Base-by-base conservation (phyloP, 2,329 filamentous ascomycete genomes). In the Diplocarpon mali region DNA sequence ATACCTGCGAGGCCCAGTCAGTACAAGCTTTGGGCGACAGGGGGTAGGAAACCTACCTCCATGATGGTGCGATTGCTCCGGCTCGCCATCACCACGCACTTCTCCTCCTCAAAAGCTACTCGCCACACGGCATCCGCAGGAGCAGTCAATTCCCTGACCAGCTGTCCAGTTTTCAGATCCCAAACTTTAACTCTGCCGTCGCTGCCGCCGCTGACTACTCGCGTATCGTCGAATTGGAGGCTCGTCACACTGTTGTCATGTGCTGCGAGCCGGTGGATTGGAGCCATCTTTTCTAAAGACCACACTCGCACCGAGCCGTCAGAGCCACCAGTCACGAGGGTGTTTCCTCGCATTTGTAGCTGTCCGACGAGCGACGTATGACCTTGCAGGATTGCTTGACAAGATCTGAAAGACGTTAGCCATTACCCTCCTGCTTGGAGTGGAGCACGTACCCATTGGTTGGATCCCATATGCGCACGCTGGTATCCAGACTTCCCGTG, bases 201-300 rank as follows among this genome's bases (percentile, higher is more conserved):
- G 57, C 86, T 94, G 40, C 92, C 93, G 56, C 92, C 92, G 61
- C 87, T 95, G 45, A 98, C 89, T 48, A 98, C 92, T 44, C 92
- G 78, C 17, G 84, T 89, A 60, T 95, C 89, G 59, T 98, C 92
- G 62, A 98, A 98, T 61, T 98, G 92, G 54, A 98, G 69, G 64
- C 88, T 95, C 1, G 92, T 98, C 42, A 98, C 92, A 62, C 89
- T 95, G 64, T 98, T 98, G 65, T 98, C 92, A 62, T 98, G 92
- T 3, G 92, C 92, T 34, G 92, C 92, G 41, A 98, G 73, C 37
- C 92, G 80, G 67, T 98, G 92, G 48, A 98, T 95, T 0, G 92
- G 84, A 49, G 83, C 82, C 73, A 90, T 93, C 55, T 83, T 85
- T 55, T 88, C 81, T 50, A 98, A 68, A 24, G 89, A 95, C 92